phyloP scores from a whole-genome alignment of 2,329 filamentous ascomycete genomes.

The Fusarium redolens region DNA sequence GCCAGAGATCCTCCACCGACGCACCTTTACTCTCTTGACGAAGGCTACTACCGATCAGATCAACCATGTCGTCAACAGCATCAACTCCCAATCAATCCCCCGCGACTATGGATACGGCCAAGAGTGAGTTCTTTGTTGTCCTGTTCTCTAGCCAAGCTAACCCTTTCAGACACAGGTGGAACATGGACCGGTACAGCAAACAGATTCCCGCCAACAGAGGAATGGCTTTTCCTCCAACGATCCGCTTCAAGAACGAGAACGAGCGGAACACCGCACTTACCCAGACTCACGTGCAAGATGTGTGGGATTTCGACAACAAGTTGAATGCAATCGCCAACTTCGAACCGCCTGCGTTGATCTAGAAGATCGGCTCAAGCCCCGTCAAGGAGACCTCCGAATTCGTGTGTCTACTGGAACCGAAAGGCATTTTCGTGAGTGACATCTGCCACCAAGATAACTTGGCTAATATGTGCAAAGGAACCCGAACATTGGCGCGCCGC shows the following conservation, averaged over 20 bases:
- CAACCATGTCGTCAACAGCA: accelerated
- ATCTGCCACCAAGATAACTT: accelerated
- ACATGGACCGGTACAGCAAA: accelerated
- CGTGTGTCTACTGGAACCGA: neutral
- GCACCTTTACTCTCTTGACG: neutral
- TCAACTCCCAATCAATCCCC: accelerated
- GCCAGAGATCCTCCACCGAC: accelerated
- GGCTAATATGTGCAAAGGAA: neutral
- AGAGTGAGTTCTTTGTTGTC: neutral
- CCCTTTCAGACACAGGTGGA: neutral
- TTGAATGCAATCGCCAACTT: neutral
- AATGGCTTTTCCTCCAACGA: accelerated
- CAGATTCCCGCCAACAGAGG: neutral
- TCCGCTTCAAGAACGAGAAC: neutral
- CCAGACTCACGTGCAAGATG: constrained; percentile 9
- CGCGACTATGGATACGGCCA: neutral
- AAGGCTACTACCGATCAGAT: accelerated
- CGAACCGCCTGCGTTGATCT: neutral
- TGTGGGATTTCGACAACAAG: neutral
- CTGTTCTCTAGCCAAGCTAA: neutral
- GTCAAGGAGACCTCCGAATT: accelerated
- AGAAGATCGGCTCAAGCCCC: neutral
- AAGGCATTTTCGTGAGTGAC: neutral
- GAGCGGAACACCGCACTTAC: neutral
- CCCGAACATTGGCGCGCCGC: neutral